Evolutionary conservation across 495 filamentous ascomycete species (phyloP).

Genomic region (Viridothelium virens): DNA sequence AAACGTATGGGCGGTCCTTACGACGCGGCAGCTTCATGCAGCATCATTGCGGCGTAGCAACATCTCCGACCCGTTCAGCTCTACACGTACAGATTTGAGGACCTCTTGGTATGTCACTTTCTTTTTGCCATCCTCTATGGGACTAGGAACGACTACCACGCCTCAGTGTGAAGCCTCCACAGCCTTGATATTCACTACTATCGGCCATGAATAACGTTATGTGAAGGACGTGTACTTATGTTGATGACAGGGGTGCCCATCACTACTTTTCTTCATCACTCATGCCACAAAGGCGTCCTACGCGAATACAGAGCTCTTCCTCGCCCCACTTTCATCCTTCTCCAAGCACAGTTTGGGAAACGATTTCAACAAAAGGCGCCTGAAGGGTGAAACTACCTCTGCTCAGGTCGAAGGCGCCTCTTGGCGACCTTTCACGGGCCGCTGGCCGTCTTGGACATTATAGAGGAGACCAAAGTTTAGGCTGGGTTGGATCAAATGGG

Average conservation of each 20-base stretch:
- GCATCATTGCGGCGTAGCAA: conserved; percentile 2
- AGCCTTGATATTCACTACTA: too few species aligned
- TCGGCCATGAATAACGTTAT: too few species aligned
- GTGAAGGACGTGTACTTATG: background rate
- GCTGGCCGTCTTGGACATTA: background rate
- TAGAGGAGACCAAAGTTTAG: background rate
- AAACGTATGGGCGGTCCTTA: background rate
- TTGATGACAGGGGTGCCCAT: background rate
- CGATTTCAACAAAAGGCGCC: background rate
- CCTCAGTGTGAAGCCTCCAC: background rate
- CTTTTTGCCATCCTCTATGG: too few species aligned
- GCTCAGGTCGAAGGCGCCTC: background rate
- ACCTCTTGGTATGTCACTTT: conserved; percentile 8
- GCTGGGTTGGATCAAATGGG: background rate
- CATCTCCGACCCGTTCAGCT: background rate
- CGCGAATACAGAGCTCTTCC: background rate
- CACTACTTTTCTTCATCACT: background rate
- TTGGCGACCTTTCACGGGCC: conserved; percentile 1
- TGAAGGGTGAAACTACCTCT: background rate
- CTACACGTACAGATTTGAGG: background rate
- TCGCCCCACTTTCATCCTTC: background rate
- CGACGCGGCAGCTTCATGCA: background rate
- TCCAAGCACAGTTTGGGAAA: background rate
- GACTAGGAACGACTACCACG: background rate
- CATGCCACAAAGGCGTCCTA: background rate